Evolutionary conservation across 805 yeast genomes (phyloP), one percentile per base, ranked within the genome.

Genomic region (Hanseniaspora nectarophila): DNA sequence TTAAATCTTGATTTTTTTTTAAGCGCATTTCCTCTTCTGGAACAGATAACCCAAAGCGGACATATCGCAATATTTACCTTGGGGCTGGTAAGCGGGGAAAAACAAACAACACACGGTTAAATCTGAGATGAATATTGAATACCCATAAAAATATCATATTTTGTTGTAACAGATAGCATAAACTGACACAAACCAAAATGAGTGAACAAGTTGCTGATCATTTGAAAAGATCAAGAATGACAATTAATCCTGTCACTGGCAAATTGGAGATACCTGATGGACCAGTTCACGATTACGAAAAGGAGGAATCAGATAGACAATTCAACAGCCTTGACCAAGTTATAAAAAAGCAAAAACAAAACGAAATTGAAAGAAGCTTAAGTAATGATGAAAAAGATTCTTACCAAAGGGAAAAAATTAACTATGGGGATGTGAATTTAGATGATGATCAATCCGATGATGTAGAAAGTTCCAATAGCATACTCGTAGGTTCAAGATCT

Each of bases 401-500:
- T 21, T 37, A 26, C 5, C 16, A 37, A 21, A n/a, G 6, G 9
- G 21, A 20, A 8, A 12, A 16, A 6, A 3, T 13, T 3, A 15
- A 32, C 15, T 32, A 43, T 10, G 21, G n/a, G 12, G 32, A 39
- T n/a, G 33, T 23, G 12, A 42, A 29, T 29, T 18, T 18, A 18
- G 43, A 47, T 4, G 51, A 39, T 5, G 32, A 47, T 20, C 32
- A 28, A 8, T 12, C 31, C 26, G 51, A 38, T 4, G 18, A 18
- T 10, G 12, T 35, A 4, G 35, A 39, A n/a, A 43, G n/a, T 7
- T 49, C 53, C 3, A 49, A 38, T 21, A 49, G 31, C 21, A 24
- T 49, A 16, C 31, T 49, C 2, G 12, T 49, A 20, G 53, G 53
- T 3, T 40, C 53, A 10, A 49, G 53, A 42, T 34, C 46, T 3